Evolutionary conservation across 2,329 filamentous ascomycete species (phyloP).

Genomic region (Cryphonectria radicalis): DNA sequence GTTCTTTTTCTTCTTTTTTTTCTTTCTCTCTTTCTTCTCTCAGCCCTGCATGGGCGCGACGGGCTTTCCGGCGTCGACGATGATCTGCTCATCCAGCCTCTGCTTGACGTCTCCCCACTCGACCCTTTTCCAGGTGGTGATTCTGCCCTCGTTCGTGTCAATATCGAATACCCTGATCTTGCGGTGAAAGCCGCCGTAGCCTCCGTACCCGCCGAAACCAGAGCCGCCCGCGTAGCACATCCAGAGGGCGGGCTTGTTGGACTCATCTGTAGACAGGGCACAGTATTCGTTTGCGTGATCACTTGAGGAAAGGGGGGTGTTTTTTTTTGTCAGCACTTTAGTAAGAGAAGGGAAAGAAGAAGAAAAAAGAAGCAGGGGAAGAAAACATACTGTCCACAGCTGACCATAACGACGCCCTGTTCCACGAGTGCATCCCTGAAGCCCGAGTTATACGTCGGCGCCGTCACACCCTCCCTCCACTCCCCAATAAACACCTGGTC

Average conservation of each 20-base stretch:
- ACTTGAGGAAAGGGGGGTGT: conserved; percentile 38
- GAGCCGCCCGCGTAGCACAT: conserved; percentile 96
- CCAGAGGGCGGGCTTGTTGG: conserved; percentile 75
- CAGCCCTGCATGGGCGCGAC: conserved; percentile 38
- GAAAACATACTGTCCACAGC: conserved; percentile 78
- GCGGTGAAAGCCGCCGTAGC: conserved; percentile 83
- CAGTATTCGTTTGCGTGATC: conserved; percentile 99
- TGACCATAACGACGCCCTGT: conserved; percentile 83
- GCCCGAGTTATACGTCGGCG: conserved; percentile 87
- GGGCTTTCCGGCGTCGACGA: conserved; percentile 64
- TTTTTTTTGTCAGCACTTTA: conserved; percentile 34
- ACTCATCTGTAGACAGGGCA: conserved; percentile 64
- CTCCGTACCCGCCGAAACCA: conserved; percentile 93
- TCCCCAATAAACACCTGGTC: conserved; percentile 67
- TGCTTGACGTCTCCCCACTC: conserved; percentile 65
- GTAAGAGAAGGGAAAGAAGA: background rate
- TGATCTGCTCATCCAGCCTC: conserved; percentile 65
- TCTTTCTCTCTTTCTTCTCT: conserved; percentile 7
- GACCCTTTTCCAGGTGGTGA: conserved; percentile 89
- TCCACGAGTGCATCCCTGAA: conserved; percentile 89
- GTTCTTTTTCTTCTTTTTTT: background rate
- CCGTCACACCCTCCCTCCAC: conserved; percentile 84
- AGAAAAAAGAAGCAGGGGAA: background rate
- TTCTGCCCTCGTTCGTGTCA: conserved; percentile 86
- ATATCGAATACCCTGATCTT: conserved; percentile 89